These are phyloP conservation scores for Aurantiochytrium sp. DNA, from an alignment of 108 stramenopile genomes.

Conservation along the genomic window DNA sequence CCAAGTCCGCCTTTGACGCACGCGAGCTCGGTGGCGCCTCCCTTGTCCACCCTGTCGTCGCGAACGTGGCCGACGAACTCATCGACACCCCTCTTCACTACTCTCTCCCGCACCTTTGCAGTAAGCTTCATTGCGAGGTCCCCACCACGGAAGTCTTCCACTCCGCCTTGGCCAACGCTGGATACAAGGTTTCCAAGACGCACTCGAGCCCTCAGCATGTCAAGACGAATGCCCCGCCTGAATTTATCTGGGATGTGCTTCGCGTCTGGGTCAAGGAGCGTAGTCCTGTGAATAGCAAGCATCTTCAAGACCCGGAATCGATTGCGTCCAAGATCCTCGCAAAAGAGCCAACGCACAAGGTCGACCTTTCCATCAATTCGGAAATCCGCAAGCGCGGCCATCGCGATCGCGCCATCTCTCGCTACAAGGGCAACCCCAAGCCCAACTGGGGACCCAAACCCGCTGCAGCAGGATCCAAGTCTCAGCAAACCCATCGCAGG, in stretches of 20 bases:
- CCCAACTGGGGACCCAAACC: constrained; percentile 78
- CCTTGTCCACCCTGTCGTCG: constrained; percentile 73
- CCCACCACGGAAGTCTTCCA: constrained; percentile 65
- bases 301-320: constrained; percentile 33
- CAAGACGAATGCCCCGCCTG: constrained; percentile 86
- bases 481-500: background rate
- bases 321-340: constrained; percentile 62
- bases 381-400: constrained; percentile 12
- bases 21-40: constrained; percentile 47
- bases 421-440: constrained; percentile 74
- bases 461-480: constrained; percentile 33
- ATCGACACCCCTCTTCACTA: constrained; percentile 84
- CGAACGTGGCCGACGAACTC: constrained; percentile 81
- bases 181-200: constrained; percentile 77
- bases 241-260: constrained; percentile 84
- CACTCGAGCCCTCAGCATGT: constrained; percentile 88
- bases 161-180: constrained; percentile 79
- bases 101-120: constrained; percentile 64
- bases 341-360: constrained; percentile 49
- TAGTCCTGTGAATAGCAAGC: constrained; percentile 36
- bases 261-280: constrained; percentile 71
- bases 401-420: constrained; percentile 41
- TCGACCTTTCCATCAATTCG: constrained; percentile 62
- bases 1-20: background rate
- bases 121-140: constrained; percentile 54